phyloP scores from a whole-genome alignment of 202 grass and related monocot species.

The Setaria viridis region DNA sequence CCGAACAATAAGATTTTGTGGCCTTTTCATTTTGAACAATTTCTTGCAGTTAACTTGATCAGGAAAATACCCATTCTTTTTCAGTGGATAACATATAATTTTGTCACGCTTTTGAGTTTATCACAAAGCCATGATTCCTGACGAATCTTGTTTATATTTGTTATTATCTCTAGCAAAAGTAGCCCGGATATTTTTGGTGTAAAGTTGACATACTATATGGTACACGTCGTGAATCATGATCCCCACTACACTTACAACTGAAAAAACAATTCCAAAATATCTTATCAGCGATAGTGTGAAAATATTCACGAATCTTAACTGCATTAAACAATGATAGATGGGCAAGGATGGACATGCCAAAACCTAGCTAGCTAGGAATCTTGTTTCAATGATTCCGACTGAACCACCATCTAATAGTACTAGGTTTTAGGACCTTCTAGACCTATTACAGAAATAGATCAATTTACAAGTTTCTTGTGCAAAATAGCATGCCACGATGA shows the following conservation, averaged over 20 bases:
- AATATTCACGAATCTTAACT: slow-evolving; percentile 33
- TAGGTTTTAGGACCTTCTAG: neutral
- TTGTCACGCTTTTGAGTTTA: neutral
- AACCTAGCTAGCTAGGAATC: slow-evolving; percentile 19
- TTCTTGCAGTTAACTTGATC: neutral
- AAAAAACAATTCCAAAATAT: slow-evolving; percentile 27
- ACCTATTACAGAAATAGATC: neutral
- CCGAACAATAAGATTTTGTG: neutral
- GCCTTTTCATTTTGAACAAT: neutral
- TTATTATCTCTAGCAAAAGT: neutral
- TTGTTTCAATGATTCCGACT: neutral
- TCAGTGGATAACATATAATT: neutral
- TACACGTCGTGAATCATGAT: slow-evolving; percentile 36
- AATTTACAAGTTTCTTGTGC: neutral
- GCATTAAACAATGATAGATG: slow-evolving; percentile 5
- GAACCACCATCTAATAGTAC: neutral
- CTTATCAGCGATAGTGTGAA: slow-evolving; percentile 6
- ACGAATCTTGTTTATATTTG: neutral
- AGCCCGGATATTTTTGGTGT: neutral
- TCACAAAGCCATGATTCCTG: neutral
- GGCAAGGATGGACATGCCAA: neutral
- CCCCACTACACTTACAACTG: slow-evolving; percentile 7
- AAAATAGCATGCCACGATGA: neutral
- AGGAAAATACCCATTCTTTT: neutral
- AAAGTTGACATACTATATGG: slow-evolving; percentile 9